Conservation (phyloP, 2,329 filamentous ascomycete genomes). For the Cercospora beticola region DNA sequence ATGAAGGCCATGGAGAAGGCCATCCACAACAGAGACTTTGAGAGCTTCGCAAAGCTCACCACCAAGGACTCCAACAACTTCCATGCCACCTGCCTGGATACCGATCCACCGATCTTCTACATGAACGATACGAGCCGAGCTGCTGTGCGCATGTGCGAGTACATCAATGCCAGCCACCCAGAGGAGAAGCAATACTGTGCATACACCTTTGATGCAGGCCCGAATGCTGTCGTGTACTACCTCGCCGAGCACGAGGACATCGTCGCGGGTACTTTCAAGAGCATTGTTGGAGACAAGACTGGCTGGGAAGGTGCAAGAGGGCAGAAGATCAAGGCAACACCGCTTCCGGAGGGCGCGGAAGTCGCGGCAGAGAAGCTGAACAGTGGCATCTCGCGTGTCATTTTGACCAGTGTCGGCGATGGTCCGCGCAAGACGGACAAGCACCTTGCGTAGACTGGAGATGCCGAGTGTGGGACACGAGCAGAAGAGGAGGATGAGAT, state of each 20-base stretch:
- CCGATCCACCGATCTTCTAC: constrained; percentile 97
- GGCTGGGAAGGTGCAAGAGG: constrained; percentile 67
- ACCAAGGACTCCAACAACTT: constrained; percentile 98
- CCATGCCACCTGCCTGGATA: constrained; percentile 92
- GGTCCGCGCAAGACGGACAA: constrained; percentile 80
- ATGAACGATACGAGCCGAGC: constrained; percentile 91
- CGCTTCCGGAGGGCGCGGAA: constrained; percentile 61
- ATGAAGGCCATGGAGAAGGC: constrained; percentile 86
- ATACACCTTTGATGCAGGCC: constrained; percentile 96
- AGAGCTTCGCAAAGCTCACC: constrained; percentile 80
- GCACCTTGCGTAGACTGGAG: constrained; percentile 32
- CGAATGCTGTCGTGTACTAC: constrained; percentile 96
- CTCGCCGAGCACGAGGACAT: constrained; percentile 71
- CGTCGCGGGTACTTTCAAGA: constrained; percentile 77
- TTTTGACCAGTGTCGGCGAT: constrained; percentile 86
- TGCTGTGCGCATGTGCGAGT: constrained; percentile 83
- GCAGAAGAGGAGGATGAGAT: not conserved
- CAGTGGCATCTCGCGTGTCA: constrained; percentile 82
- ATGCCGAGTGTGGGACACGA: not conserved
- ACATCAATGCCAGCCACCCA: constrained; percentile 67
- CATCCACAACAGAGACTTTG: constrained; percentile 76
- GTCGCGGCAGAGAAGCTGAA: constrained; percentile 60
- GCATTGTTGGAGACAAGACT: constrained; percentile 60
- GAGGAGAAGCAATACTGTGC: constrained; percentile 80
- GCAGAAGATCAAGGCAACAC: constrained; percentile 51